Evolutionary conservation across 1,139 yeast species (phyloP), one percentile per base, ranked within the genome.

Genomic region (Geotrichum histeridarum): DNA sequence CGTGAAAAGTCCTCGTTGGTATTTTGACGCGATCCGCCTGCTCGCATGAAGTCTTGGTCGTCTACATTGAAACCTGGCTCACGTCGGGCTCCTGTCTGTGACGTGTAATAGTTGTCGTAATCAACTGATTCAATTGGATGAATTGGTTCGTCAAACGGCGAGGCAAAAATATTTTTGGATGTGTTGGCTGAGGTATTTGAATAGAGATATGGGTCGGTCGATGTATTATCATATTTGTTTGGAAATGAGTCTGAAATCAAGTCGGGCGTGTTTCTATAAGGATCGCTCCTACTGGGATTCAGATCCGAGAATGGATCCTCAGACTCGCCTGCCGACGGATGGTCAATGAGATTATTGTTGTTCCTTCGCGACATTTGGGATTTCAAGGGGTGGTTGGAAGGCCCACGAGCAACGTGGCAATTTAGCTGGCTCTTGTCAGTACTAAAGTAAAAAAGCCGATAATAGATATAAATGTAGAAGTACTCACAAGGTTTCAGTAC

Each of bases 81-180:
- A 36, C 42, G 42, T 6, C 35, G 30, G 31, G 12, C 18, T 15
- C 43, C 18, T 8, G 44, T 50, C 8, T 50, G 49, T 8, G 33
- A 38, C 5, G 42, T 38, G 17, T 27, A 42, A 27, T 48, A 31
- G 32, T 43, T 37, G 44, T 47, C 51, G 37, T 47, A 52, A 15
- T 52, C 54, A 31, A 47, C 37, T 7, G 57, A 51, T 9, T 51
- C 51, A 15, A 42, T 41, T 14, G 52, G 52, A 11, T 55, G 54
- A 9, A 49, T 39, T 1, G 57, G 54, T 37, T 50, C 52, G 45
- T 55, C 55, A 36, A 55, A 55, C 11, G 55, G 53, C 35, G 57
- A 43, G 12, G 51, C 52, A 31, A 51, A 48, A 4, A 17, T 35
- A 18, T 52, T 55, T 31, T 41, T 47, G 1, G 54, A 42, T 27